Evolutionary conservation across 1,284 basidiomycete species (phyloP).

Genomic region (Cutaneotrichosporon dermatis): DNA sequence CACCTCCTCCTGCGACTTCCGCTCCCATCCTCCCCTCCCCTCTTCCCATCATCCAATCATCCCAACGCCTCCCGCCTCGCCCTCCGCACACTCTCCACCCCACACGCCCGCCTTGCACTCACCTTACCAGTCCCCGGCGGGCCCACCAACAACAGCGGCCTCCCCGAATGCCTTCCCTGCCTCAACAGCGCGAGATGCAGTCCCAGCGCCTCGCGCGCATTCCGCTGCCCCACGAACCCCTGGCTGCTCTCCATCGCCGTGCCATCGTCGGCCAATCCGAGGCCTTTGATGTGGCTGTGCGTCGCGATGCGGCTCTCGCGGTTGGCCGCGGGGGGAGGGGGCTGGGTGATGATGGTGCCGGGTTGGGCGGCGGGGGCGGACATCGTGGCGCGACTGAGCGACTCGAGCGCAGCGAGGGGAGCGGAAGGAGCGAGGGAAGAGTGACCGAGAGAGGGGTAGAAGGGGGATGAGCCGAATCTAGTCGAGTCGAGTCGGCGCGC

Average conservation of each 20-base stretch:
- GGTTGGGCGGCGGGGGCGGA: conserved; percentile 19
- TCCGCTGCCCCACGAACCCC: conserved; percentile 87
- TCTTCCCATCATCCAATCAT: too few species aligned
- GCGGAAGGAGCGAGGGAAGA: too few species aligned
- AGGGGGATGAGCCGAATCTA: too few species aligned
- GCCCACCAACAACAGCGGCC: conserved; percentile 47
- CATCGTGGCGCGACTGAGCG: neutral
- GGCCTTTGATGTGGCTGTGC: conserved; percentile 64
- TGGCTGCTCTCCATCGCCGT: conserved; percentile 66
- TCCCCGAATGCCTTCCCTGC: conserved; percentile 44
- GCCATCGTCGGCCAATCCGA: conserved; percentile 84
- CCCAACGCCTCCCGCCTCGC: too few species aligned
- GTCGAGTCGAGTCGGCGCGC: too few species aligned
- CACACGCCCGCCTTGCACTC: too few species aligned
- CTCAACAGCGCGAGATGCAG: conserved; percentile 44
- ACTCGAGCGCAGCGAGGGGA: too few species aligned
- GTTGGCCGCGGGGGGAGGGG: conserved; percentile 42
- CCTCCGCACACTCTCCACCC: too few species aligned
- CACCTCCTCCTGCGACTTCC: too few species aligned
- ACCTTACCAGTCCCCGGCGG: conserved; percentile 50
- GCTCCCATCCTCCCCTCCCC: too few species aligned
- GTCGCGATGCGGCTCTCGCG: conserved; percentile 48
- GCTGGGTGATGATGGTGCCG: conserved; percentile 41
- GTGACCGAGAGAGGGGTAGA: too few species aligned
- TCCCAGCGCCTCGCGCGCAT: conserved; percentile 74